Evolutionary conservation across 768 basidiomycete genomes (phyloP), one percentile per base, ranked within the genome.

Genomic region (Phaffia tasmanica): DNA sequence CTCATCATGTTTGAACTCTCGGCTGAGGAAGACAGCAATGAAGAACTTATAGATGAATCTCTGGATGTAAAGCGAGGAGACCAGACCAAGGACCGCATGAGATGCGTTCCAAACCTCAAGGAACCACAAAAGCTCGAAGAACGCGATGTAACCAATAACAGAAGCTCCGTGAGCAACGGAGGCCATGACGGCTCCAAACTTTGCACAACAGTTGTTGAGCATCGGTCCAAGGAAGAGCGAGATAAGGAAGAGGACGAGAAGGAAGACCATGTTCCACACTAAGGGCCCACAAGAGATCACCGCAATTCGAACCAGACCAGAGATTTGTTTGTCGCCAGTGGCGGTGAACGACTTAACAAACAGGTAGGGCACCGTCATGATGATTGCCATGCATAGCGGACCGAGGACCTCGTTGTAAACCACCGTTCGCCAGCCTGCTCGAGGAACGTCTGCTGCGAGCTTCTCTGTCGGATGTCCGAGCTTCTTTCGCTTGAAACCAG

Each of bases 1-100:
- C 78, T 98, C 93, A 75, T 99, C 95, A 75, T 98, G 92, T 79
- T 99, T 99, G 83, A 95, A 95, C 77, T 99, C 95, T 70, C 95
- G 87, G 50, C 54, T 57, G 48, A 98, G 80, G 83, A 93, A 91
- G 69, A 94, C 86, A 0, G 93, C 81, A 73, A 99, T 98, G 64
- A 95, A 79, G 67, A 91, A 81, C 81, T 98, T 98, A 83, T 93
- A 86, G 68, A 97, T 78, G 21, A 88, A 88, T 60, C 95, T 85
- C 75, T 98, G 92, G 65, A 98, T 88, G 65, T 71, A 68, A 68
- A 97, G 88, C 68, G 91, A 86, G 9, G 91, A 83, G 72, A 98
- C 89, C 60, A 95, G 81, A 30, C 94, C 95, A 55, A 99, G 82
- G 19, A 97, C 89, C 25, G 93, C 91, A 74, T 98, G 90, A 0